phyloP scores from a whole-genome alignment of 1,284 basidiomycete genomes.

The Pseudozyma flocculosa region DNA sequence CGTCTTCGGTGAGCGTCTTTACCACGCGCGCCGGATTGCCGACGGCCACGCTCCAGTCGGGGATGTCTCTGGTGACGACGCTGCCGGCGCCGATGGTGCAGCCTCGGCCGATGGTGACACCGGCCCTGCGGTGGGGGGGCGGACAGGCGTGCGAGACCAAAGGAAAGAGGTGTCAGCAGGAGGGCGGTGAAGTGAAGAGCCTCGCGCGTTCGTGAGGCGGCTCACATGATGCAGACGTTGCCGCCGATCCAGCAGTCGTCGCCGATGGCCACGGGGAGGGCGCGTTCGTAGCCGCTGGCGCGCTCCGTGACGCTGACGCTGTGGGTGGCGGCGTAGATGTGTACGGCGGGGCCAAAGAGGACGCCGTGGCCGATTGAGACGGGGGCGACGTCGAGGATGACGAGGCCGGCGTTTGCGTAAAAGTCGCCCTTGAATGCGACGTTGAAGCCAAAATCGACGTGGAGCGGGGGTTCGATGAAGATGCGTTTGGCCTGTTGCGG shows the following conservation, averaged over 20 bases:
- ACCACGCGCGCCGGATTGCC: conserved; percentile 62
- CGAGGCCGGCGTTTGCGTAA: conserved; percentile 46
- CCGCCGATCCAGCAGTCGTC: conserved; percentile 57
- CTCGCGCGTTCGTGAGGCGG: no score
- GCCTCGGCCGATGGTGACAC: conserved; percentile 62
- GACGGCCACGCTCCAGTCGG: conserved; percentile 59
- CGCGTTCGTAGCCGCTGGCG: conserved; percentile 35
- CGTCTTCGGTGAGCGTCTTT: conserved; percentile 51
- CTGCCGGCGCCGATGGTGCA: conserved; percentile 61
- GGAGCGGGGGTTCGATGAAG: conserved; percentile 29
- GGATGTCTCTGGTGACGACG: conserved; percentile 62
- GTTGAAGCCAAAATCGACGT: conserved; percentile 46
- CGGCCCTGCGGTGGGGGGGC: conserved; percentile 30
- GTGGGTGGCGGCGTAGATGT: conserved; percentile 48
- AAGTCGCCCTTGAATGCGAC: conserved; percentile 47
- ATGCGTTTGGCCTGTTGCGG: not conserved
- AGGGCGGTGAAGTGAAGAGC: no score
- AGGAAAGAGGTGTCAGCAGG: not conserved
- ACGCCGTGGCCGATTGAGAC: conserved; percentile 41
- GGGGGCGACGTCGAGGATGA: conserved; percentile 44
- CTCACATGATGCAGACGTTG: conserved; percentile 58
- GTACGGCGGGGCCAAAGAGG: conserved; percentile 45
- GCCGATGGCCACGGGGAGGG: conserved; percentile 42
- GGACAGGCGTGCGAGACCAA: not conserved
- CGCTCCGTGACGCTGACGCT: conserved; percentile 35